Percentiles rank a stretch among this genome's conserved stretches.
phyloP scores from a whole-genome alignment of 1,284 basidiomycete species.

The Schizopora paradoxa region DNA sequence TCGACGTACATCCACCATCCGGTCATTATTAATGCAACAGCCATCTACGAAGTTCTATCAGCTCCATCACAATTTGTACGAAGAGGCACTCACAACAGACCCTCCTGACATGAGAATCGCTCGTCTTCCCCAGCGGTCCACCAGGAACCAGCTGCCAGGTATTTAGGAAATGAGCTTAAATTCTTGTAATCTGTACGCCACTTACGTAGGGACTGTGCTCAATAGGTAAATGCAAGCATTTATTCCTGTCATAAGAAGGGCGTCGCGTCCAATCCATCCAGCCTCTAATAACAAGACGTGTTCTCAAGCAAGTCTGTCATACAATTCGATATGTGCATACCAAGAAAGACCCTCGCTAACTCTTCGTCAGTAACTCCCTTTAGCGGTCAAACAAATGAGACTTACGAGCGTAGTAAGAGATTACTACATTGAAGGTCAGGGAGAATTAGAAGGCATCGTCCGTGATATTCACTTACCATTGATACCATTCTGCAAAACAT shows the following conservation, averaged over 20 bases:
- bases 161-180: constrained; percentile 20
- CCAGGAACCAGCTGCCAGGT: constrained; percentile 81
- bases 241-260: constrained; percentile 96
- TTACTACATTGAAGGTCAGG: constrained; percentile 46
- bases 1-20: constrained; percentile 95
- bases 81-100: constrained; percentile 54
- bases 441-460: constrained; percentile 4
- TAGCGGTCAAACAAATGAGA: too few relatives aligned
- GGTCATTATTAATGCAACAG: constrained; percentile 67
- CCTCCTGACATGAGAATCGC: constrained; percentile 90
- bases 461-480: constrained; percentile 51
- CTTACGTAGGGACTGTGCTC: constrained; percentile 78
- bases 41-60: constrained; percentile 51
- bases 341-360: too few relatives aligned
- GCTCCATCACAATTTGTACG: constrained; percentile 9
- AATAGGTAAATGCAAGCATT: constrained; percentile 86
- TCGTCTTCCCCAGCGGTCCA: constrained; percentile 89
- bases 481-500: constrained; percentile 68
- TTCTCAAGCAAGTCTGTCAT: too few relatives aligned
- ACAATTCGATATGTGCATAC: too few relatives aligned
- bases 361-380: too few relatives aligned
- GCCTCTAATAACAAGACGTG: constrained; percentile 65
- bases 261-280: constrained; percentile 96
- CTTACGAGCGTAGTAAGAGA: constrained; percentile 92
- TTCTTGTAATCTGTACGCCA: constrained; percentile 18